A percentile compares a stretch with the other conserved stretches of the same genome.
phyloP scores from a whole-genome alignment of 768 basidiomycete species.

The Suillus ampliporus region DNA sequence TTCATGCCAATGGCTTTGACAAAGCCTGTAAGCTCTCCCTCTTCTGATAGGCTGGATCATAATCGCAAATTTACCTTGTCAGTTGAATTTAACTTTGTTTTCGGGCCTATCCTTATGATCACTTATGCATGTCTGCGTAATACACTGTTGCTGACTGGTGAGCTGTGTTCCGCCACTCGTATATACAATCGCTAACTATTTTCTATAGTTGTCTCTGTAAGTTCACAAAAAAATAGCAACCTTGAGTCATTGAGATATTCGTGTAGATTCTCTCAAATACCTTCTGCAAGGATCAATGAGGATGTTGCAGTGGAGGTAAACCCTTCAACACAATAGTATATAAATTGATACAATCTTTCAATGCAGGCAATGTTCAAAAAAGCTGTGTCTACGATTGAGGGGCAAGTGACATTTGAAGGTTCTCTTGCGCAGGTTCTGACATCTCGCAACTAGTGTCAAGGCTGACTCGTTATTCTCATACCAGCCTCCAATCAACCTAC shows the following conservation, averaged over 20 bases:
- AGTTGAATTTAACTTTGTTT: constrained; percentile 82
- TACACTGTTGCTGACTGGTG: constrained; percentile 88
- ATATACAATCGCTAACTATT: constrained; percentile 12
- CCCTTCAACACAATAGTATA: constrained; percentile 7
- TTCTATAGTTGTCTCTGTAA: constrained; percentile 75
- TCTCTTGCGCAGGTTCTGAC: constrained; percentile 16
- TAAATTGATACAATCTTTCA: background rate
- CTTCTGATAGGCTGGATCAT: constrained; percentile 2
- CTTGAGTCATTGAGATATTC: constrained; percentile 18
- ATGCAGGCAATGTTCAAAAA: constrained; percentile 90
- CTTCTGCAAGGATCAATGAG: constrained; percentile 89
- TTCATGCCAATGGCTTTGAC: constrained; percentile 91
- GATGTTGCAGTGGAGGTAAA: constrained; percentile 90
- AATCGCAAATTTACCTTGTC: constrained; percentile 11
- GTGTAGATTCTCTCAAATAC: constrained; percentile 91
- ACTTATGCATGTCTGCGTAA: constrained; percentile 92
- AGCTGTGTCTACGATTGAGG: constrained; percentile 94
- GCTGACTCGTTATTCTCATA: constrained; percentile 94
- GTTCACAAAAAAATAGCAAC: constrained; percentile 32
- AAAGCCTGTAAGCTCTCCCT: constrained; percentile 63
- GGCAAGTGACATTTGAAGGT: constrained; percentile 48
- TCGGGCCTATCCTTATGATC: constrained; percentile 92
- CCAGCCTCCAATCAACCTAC: constrained; percentile 89
- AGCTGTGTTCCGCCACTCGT: constrained; percentile 26
- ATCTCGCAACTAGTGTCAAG: constrained; percentile 61